These are phyloP conservation scores for Cladosporium sp. DNA, from an alignment of 2,329 filamentous ascomycete species.

Conservation along the genomic window DNA sequence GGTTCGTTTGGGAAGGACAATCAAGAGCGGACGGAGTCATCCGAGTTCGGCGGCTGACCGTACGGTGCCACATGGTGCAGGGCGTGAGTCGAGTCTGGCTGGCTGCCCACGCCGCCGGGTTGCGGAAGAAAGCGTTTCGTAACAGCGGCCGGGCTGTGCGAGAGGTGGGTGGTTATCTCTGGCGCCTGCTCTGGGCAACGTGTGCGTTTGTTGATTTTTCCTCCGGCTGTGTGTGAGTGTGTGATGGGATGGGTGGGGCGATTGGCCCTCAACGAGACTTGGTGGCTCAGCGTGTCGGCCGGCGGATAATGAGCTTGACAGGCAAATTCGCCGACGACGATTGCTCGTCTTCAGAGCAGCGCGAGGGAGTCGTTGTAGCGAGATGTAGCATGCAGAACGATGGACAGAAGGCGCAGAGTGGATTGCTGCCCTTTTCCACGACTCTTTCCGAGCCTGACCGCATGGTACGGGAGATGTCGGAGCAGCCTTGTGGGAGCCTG, in stretches of 20 bases:
- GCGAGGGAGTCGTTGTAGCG: constrained; percentile 4
- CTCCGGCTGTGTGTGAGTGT: not conserved
- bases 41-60: not conserved
- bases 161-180: constrained; percentile 1
- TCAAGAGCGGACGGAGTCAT: not conserved
- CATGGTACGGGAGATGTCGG: constrained; percentile 2
- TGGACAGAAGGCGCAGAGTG: constrained; percentile 9
- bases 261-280: constrained; percentile 15
- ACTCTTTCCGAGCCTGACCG: constrained; percentile 10
- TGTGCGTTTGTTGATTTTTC: constrained; percentile 8
- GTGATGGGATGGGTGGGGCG: constrained; percentile 8
- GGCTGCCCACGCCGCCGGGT: not conserved
- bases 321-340: not conserved
- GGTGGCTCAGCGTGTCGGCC: constrained; percentile 10
- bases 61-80: not conserved
- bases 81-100: no score
- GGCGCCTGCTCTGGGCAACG: constrained; percentile 5
- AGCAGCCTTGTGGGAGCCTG: constrained; percentile 3
- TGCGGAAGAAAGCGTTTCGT: constrained; percentile 7
- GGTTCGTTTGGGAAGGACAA: not conserved
- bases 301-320: not conserved
- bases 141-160: not conserved
- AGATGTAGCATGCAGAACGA: not conserved
- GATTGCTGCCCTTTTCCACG: constrained; percentile 8
- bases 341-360: not conserved